phyloP scores from a whole-genome alignment of 805 yeast species.

The Candida chauliodis region DNA sequence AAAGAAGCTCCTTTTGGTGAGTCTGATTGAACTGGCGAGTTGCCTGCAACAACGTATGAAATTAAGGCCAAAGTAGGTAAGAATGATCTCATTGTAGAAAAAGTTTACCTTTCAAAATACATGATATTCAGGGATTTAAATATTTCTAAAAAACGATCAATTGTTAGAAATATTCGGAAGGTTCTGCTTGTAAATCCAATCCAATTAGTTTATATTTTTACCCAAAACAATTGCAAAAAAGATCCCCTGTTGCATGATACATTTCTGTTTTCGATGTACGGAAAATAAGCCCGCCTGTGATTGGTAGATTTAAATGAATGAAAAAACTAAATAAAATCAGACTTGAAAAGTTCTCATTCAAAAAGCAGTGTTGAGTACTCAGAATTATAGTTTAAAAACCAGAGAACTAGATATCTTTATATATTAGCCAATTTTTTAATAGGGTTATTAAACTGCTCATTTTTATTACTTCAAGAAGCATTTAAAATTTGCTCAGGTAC shows the following conservation, averaged over 20 bases:
- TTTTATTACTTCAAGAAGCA: neutral
- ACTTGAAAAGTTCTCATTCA: too few relatives aligned
- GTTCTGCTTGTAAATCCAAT: neutral
- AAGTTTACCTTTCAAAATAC: too few relatives aligned
- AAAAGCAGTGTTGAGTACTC: too few relatives aligned
- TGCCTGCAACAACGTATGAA: slow-evolving; percentile 12
- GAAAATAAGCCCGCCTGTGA: neutral
- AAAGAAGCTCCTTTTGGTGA: slow-evolving; percentile 26
- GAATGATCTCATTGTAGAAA: neutral
- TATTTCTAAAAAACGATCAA: too few relatives aligned
- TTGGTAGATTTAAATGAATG: neutral
- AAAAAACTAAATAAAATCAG: too few relatives aligned
- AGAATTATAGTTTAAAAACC: too few relatives aligned
- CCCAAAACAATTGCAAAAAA: neutral
- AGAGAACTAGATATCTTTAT: too few relatives aligned
- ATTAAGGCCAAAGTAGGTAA: slow-evolving; percentile 5
- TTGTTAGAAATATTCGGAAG: too few relatives aligned
- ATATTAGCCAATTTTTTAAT: too few relatives aligned
- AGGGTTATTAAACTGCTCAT: too few relatives aligned
- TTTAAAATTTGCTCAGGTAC: slow-evolving; percentile 1
- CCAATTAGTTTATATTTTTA: neutral
- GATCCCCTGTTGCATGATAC: neutral
- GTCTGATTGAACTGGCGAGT: slow-evolving; percentile 26
- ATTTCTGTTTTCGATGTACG: neutral
- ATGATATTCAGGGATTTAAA: too few relatives aligned